Evolutionary conservation across 2,329 filamentous ascomycete species (phyloP), one percentile per base, ranked within the genome.

Genomic region (Dothistroma pini): DNA sequence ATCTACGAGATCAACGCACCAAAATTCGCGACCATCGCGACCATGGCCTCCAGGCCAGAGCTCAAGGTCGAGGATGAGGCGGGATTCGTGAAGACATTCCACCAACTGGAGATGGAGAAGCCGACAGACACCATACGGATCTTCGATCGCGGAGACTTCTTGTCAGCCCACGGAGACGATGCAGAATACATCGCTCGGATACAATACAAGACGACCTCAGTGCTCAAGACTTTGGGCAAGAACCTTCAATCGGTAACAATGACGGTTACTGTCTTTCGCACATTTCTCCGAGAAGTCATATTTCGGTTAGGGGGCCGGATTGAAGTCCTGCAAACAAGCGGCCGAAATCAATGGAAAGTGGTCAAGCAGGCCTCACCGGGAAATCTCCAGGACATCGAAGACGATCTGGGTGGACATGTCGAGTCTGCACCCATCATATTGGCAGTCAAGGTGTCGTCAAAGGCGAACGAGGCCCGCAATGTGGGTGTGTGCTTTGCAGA

Each of bases 401-500:
- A 99, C 58, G 95, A 99, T 66, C 82, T 99, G 0, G 93, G 93
- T 11, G 84, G 89, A 41, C 87, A 93, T 68, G 86, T 96, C 58
- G 93, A 97, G 68, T 87, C 90, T 1, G 91, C 95, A 0, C 96
- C 95, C 16, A 96, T 97, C 75, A 97, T 99, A 52, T 82, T 99
- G 44, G 91, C 95, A 0, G 91, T 99, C 72, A 97, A 97, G 76
- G 88, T 97, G 25, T 89, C 90, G 0, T 86, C 91, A n/a, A 96
- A 90, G 73, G 90, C 91, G 1, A 85, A 84, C 0, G 93, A 97
- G 74, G 90, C 89, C 6, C 84, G 95, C 51, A 90, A 85, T 66
- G 89, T 99, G 0, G 95, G 95, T 9, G 93, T 99, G 5, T 97
- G 95, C 77, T 99, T 99, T 73, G 96, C 95, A 8, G 95, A 99